These are phyloP conservation scores for Amorphotheca resinae DNA, from an alignment of 495 filamentous ascomycete genomes.

Conservation along the genomic window DNA sequence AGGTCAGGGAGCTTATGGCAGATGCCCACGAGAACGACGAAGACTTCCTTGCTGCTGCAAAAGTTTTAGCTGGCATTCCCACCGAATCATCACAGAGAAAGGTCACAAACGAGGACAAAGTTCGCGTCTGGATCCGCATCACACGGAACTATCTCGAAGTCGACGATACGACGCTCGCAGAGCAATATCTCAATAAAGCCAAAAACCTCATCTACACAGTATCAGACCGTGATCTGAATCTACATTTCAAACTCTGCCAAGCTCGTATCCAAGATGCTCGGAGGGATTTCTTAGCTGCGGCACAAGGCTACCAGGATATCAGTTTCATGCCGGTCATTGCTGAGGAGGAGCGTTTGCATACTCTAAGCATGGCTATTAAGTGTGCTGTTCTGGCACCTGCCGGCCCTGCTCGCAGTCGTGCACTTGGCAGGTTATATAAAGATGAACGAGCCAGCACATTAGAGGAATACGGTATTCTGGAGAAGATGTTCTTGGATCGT, in stretches of 20 bases:
- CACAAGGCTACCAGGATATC: conserved; percentile 74
- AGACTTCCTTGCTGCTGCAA: conserved; percentile 66
- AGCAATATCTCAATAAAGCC: conserved; percentile 79
- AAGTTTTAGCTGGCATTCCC: conserved; percentile 67
- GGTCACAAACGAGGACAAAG: conserved; percentile 66
- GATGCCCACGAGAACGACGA: conserved; percentile 72
- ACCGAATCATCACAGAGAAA: conserved; percentile 78
- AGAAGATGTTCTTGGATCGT: conserved; percentile 95
- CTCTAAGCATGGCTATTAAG: conserved; percentile 76
- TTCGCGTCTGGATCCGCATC: conserved; percentile 80
- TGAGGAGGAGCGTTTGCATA: conserved; percentile 69
- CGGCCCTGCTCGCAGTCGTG: conserved; percentile 69
- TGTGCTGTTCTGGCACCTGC: conserved; percentile 93
- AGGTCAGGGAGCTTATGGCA: conserved; percentile 69
- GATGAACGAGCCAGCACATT: conserved; percentile 71
- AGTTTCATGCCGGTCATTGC: conserved; percentile 62
- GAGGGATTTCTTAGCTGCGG: conserved; percentile 82
- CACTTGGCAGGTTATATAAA: conserved; percentile 77
- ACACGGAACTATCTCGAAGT: conserved; percentile 90
- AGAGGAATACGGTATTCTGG: conserved; percentile 75
- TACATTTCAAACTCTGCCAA: conserved; percentile 83
- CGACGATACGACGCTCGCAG: conserved; percentile 77
- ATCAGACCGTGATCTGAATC: conserved; percentile 50
- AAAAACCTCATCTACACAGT: conserved; percentile 82
- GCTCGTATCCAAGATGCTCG: conserved; percentile 88